Conservation (phyloP, 148 eudicot genomes). For the Polygonum aviculare region DNA sequence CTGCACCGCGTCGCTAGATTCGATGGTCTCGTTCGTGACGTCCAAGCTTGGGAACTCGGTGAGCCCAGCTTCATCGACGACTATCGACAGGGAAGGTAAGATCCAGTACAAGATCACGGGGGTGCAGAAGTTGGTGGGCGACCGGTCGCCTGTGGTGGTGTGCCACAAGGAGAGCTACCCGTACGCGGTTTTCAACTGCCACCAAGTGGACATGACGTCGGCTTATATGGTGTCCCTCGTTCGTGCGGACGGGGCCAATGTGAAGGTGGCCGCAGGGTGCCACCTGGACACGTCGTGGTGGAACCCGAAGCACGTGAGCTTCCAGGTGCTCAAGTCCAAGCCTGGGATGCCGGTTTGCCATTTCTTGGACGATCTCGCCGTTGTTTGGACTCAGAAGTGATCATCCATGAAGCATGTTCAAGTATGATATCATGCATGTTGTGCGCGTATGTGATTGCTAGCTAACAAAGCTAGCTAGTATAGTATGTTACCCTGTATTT, state of each 20-base stretch:
- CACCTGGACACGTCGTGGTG: conserved; percentile 25
- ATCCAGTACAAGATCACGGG: conserved; percentile 14
- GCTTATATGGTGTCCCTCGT: conserved; percentile 22
- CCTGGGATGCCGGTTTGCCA: conserved; percentile 39
- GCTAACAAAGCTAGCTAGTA: too few species aligned
- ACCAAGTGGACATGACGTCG: conserved; percentile 14
- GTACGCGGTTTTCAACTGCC: conserved; percentile 41
- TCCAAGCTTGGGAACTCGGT: conserved; percentile 17
- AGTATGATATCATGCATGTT: too few species aligned
- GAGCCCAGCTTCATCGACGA: conserved; percentile 14
- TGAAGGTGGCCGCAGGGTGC: conserved; percentile 25
- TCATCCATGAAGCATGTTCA: too few species aligned
- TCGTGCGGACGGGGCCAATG: conserved; percentile 21
- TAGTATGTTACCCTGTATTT: too few species aligned
- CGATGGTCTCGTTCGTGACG: conserved; percentile 18
- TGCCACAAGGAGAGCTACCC: conserved; percentile 32
- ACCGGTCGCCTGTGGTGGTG: conserved; percentile 8
- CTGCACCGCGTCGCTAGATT: conserved; percentile 24
- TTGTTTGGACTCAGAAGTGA: too few species aligned
- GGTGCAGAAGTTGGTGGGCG: conserved; percentile 12
- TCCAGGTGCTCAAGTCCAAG: conserved; percentile 28
- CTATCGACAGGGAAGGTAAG: neutral
- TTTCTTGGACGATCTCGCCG: conserved; percentile 23
- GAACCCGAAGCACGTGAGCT: conserved; percentile 22
- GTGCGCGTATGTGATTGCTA: too few species aligned